A percentile compares a stretch with the other conserved stretches of the same genome.
Evolutionary conservation across 768 basidiomycete species (phyloP).

Genomic region (Termitomyces sp.): DNA sequence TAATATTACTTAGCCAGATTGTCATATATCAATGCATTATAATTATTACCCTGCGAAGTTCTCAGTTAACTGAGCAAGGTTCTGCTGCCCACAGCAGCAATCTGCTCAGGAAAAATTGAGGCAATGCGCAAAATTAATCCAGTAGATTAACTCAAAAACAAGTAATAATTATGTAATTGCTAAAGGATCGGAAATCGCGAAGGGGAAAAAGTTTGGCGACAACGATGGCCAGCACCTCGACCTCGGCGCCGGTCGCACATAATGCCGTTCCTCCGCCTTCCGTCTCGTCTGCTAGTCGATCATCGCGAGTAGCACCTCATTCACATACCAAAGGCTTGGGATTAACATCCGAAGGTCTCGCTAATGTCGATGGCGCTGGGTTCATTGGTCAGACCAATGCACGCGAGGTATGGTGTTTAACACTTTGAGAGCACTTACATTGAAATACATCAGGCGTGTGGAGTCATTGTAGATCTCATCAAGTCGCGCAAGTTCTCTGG

Average conservation of each 20-base stretch:
- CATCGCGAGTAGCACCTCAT: slow-evolving; percentile 84
- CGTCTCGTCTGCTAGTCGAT: slow-evolving; percentile 54
- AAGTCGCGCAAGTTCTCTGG: slow-evolving; percentile 94
- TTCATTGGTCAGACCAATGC: slow-evolving; percentile 91
- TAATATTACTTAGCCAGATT: too few species aligned
- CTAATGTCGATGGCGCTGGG: slow-evolving; percentile 68
- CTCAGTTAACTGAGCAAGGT: too few species aligned
- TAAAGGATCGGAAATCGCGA: neutral
- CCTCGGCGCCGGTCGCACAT: slow-evolving; percentile 58
- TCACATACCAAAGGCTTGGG: slow-evolving; percentile 98
- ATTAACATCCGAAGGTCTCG: slow-evolving; percentile 78
- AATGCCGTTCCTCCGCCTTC: slow-evolving; percentile 73
- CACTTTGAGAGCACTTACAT: neutral
- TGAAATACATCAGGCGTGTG: slow-evolving; percentile 67
- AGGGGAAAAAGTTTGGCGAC: neutral
- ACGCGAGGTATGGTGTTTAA: slow-evolving; percentile 64
- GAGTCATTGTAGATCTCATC: slow-evolving; percentile 84
- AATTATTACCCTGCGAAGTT: too few species aligned
- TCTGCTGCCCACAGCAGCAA: too few species aligned
- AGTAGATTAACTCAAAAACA: too few species aligned
- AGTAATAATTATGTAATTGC: neutral
- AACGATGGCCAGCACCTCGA: slow-evolving; percentile 29
- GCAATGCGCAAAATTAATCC: too few species aligned
- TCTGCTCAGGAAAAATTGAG: too few species aligned
- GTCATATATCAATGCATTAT: too few species aligned